Base-by-base conservation (phyloP, 2,329 filamentous ascomycete species). In the Claviceps africana region DNA sequence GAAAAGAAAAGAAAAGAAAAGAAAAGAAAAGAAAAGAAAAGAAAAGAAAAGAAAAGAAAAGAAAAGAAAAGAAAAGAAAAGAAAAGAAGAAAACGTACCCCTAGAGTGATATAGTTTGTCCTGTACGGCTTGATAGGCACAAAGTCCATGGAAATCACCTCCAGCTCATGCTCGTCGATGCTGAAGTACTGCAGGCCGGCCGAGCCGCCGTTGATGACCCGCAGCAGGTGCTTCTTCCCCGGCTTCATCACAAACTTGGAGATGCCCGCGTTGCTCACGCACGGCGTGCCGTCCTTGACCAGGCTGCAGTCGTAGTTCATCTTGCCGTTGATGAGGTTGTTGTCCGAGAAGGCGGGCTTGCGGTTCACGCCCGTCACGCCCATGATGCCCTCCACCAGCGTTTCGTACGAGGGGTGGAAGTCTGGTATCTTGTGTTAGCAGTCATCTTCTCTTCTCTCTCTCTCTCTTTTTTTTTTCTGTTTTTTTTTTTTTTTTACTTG, bases 81-180 rank as follows among this genome's bases (percentile, higher is more conserved):
- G n/a, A n/a, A n/a, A n/a, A n/a, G n/a, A n/a, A n/a, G n/a, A n/a
- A n/a, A n/a, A n/a, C 45, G 13, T 33, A 47, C 45, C n/a, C 45
- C 45, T 3, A 47, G 45, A 13, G 45, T 47, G 17, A 47, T 47
- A n/a, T 47, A 47, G 6, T 47, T 47, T 4, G 78, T 73, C 0
- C 64, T 64, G 54, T 75, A 83, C 0, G 80, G 79, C 25, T 68
- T 58, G 25, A 84, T 70, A 2, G 79, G 77, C 0, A 83, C 76
- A 4, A 83, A 64, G 54, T 82, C 81, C n/a, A 64, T 67, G 0
- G 73, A 70, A 40, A 84, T 79, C 37, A 84, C 78, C 0, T 69
- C 75, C 57, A 84, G 61, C 0, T 60, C 71, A 61, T 84, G 81
- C 49, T 75, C 72, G 61, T 79, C 76, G 53, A 79, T 76, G 11